phyloP scores from a whole-genome alignment of 345 rosid genomes.

The Bruguiera parviflora region DNA sequence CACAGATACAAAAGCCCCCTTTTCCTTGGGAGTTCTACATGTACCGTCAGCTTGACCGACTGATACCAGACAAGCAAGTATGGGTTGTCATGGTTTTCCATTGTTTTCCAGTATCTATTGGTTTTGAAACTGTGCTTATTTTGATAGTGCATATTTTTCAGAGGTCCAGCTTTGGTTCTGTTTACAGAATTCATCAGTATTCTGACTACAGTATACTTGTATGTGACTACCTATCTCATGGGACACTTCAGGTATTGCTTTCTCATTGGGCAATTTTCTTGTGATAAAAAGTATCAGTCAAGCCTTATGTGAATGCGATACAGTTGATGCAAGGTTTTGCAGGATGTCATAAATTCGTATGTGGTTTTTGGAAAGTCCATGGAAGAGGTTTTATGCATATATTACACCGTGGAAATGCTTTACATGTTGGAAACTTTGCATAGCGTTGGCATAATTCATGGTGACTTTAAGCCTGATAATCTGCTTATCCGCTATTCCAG shows the following conservation, averaged over 20 bases:
- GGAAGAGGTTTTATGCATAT: constrained; percentile 88
- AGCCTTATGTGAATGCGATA: constrained; percentile 8
- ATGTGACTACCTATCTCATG: constrained; percentile 73
- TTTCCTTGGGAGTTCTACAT: constrained; percentile 96
- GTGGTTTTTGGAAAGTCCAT: constrained; percentile 64
- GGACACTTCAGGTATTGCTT: constrained; percentile 72
- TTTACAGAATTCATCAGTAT: constrained; percentile 62
- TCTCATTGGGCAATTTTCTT: not conserved
- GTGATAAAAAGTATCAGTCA: not conserved
- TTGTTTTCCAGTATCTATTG: constrained; percentile 14
- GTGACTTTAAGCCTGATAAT: constrained; percentile 98
- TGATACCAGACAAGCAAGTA: constrained; percentile 63
- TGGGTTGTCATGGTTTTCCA: constrained; percentile 15
- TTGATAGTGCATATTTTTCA: constrained; percentile 33
- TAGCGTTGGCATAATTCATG: constrained; percentile 81
- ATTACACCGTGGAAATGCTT: constrained; percentile 89
- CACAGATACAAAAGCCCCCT: constrained; percentile 88
- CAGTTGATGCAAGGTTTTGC: constrained; percentile 20
- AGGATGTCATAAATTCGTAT: constrained; percentile 93
- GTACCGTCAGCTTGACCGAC: constrained; percentile 87
- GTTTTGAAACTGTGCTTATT: constrained; percentile 1
- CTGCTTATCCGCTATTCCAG: constrained; percentile 70
- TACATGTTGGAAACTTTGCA: constrained; percentile 86
- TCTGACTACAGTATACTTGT: constrained; percentile 80
- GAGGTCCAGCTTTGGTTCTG: constrained; percentile 87